A percentile compares a stretch with the other conserved stretches of the same genome.
Conservation (phyloP, 208 protist species). For the Trypanosoma scelopori region DNA sequence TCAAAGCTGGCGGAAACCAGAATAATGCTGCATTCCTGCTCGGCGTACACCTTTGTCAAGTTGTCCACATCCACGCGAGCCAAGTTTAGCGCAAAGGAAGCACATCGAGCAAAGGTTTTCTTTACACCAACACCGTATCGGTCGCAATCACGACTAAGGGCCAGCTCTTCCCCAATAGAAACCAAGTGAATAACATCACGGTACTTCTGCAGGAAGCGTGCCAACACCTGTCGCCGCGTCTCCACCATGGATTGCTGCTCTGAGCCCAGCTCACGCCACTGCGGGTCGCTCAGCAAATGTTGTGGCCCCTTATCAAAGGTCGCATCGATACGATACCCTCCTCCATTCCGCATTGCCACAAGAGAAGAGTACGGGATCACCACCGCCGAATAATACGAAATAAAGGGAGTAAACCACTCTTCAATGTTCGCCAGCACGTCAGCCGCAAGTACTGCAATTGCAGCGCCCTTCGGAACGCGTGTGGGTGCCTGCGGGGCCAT, state of each 20-base stretch:
- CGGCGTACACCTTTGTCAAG: slow-evolving; percentile 31
- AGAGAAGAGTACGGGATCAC: slow-evolving; percentile 79
- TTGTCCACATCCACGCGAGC: slow-evolving; percentile 35
- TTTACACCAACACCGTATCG: slow-evolving; percentile 69
- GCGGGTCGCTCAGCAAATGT: slow-evolving; percentile 37
- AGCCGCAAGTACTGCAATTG: slow-evolving; percentile 73
- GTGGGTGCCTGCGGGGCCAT: slow-evolving; percentile 76
- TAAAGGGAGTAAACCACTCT: slow-evolving; percentile 71
- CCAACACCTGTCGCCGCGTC: slow-evolving; percentile 47
- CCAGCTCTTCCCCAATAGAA: slow-evolving; percentile 76
- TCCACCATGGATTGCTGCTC: slow-evolving; percentile 50
- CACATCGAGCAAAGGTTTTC: slow-evolving; percentile 51
- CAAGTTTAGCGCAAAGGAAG: slow-evolving; percentile 71
- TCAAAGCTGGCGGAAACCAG: slow-evolving; percentile 59
- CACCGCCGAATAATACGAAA: slow-evolving; percentile 71
- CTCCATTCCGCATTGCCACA: slow-evolving; percentile 47
- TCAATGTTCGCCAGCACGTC: slow-evolving; percentile 80
- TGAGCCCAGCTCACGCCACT: slow-evolving; percentile 38
- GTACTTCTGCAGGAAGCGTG: slow-evolving; percentile 62
- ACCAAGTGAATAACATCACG: slow-evolving; percentile 70
- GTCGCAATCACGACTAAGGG: slow-evolving; percentile 61
- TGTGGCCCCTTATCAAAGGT: slow-evolving; percentile 33
- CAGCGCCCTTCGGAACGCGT: slow-evolving; percentile 37
- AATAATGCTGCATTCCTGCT: slow-evolving; percentile 31
- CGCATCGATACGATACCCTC: slow-evolving; percentile 46